These are phyloP conservation scores for Talaromyces sp. DNA, from an alignment of 2,329 filamentous ascomycete species.

Conservation along the genomic window DNA sequence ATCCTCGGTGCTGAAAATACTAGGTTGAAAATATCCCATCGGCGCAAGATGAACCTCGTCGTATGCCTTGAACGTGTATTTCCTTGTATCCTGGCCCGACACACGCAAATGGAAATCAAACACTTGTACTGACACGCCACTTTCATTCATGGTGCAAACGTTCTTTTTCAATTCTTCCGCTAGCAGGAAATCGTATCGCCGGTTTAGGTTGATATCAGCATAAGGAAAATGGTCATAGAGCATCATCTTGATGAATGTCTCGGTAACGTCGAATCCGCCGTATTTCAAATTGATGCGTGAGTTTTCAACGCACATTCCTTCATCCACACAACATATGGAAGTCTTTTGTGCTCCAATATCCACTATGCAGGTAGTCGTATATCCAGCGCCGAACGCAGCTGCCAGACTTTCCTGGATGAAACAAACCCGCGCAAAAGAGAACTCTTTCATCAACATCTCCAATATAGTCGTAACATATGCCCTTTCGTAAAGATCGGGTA, in stretches of 20 bases:
- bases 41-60: constrained; percentile 93
- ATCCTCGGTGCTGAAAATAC: constrained; percentile 69
- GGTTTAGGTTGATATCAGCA: constrained; percentile 83
- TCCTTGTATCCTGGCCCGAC: constrained; percentile 81
- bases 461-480: constrained; percentile 81
- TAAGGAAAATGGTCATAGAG: constrained; percentile 95
- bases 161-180: constrained; percentile 95
- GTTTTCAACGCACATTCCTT: constrained; percentile 91
- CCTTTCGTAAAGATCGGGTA: constrained; percentile 95
- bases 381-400: constrained; percentile 90
- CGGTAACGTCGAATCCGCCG: constrained; percentile 87
- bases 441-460: constrained; percentile 81
- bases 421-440: constrained; percentile 82
- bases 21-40: constrained; percentile 89
- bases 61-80: constrained; percentile 95
- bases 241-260: constrained; percentile 97
- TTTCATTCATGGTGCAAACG: constrained; percentile 86
- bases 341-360: constrained; percentile 98
- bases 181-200: constrained; percentile 86
- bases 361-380: constrained; percentile 89
- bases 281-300: constrained; percentile 94
- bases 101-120: constrained; percentile 88
- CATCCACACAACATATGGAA: constrained; percentile 93
- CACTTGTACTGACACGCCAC: constrained; percentile 81
- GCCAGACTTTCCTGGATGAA: constrained; percentile 96